A percentile compares a stretch with the other conserved stretches of the same genome.
phyloP scores from a whole-genome alignment of 768 basidiomycete genomes.

The Fomitopsis serialis region DNA sequence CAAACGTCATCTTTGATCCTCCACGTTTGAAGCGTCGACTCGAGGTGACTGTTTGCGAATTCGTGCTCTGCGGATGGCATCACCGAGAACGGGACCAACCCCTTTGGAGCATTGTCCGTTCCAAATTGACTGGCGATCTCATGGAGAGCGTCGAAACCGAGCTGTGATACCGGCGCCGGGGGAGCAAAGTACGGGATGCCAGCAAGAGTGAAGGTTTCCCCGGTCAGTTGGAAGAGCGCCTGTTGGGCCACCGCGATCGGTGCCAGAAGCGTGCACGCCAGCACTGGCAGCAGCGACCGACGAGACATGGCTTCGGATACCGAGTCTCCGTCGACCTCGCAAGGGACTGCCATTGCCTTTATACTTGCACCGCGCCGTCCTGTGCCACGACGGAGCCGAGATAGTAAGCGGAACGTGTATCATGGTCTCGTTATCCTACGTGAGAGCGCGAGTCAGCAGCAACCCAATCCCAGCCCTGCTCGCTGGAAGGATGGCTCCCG shows the following conservation, averaged over 20 bases:
- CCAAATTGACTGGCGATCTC: neutral
- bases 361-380: neutral
- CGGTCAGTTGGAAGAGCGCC: constrained; percentile 9
- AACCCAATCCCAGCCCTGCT: no score
- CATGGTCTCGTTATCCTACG: no score
- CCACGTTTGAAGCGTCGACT: constrained; percentile 10
- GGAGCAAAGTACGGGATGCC: constrained; percentile 16
- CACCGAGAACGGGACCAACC: constrained; percentile 22
- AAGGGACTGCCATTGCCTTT: neutral
- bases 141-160: neutral
- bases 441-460: no score
- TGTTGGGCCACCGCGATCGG: neutral
- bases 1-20: constrained; percentile 20
- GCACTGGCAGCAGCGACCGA: no score
- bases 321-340: neutral
- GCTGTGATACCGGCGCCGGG: constrained; percentile 11
- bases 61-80: constrained; percentile 9
- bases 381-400: no score
- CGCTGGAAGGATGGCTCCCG: no score
- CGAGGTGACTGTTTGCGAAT: constrained; percentile 13
- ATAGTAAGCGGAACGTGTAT: no score
- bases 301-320: neutral
- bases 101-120: neutral
- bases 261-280: neutral
- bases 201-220: constrained; percentile 12